phyloP scores from a whole-genome alignment of 2,329 filamentous ascomycete genomes.

The Boeremia lycopersici region DNA sequence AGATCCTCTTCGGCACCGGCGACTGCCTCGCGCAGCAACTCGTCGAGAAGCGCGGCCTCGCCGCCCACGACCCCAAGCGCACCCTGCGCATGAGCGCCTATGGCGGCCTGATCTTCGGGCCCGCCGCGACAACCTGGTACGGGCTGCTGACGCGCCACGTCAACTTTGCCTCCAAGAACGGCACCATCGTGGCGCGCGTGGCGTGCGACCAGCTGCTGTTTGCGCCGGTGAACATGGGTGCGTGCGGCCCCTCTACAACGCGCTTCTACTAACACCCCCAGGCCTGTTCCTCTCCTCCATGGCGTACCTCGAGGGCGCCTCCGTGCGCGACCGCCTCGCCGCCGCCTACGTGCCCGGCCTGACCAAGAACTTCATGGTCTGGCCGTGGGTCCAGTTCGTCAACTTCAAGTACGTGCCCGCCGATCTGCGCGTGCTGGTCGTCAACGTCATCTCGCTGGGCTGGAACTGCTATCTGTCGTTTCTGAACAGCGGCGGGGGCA shows the following conservation, averaged over 20 bases:
- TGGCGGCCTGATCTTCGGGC: slow-evolving; percentile 76
- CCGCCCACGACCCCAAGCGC: slow-evolving; percentile 73
- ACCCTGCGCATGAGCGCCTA: slow-evolving; percentile 75
- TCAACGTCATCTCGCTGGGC: slow-evolving; percentile 70
- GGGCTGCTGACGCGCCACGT: slow-evolving; percentile 75
- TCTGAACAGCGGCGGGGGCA: slow-evolving; percentile 43
- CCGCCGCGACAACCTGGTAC: slow-evolving; percentile 87
- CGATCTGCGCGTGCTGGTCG: slow-evolving; percentile 81
- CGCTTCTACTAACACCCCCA: not conserved
- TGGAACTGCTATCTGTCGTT: slow-evolving; percentile 52
- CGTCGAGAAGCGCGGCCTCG: slow-evolving; percentile 78
- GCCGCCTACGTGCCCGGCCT: slow-evolving; percentile 74
- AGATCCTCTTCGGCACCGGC: slow-evolving; percentile 88
- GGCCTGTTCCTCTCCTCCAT: slow-evolving; percentile 78
- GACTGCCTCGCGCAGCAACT: slow-evolving; percentile 90
- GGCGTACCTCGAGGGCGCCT: slow-evolving; percentile 77
- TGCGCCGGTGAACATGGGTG: slow-evolving; percentile 77
- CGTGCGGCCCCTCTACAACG: not conserved
- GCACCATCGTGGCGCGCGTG: slow-evolving; percentile 78
- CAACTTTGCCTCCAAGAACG: slow-evolving; percentile 65
- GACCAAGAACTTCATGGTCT: slow-evolving; percentile 83
- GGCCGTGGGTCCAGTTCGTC: slow-evolving; percentile 81
- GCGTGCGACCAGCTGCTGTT: slow-evolving; percentile 79
- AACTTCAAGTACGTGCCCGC: slow-evolving; percentile 90
- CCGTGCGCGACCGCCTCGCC: slow-evolving; percentile 70